Evolutionary conservation across 2,329 filamentous ascomycete species (phyloP), one percentile per base, ranked within the genome.

Genomic region (Neopestalotiopsis clavispora): DNA sequence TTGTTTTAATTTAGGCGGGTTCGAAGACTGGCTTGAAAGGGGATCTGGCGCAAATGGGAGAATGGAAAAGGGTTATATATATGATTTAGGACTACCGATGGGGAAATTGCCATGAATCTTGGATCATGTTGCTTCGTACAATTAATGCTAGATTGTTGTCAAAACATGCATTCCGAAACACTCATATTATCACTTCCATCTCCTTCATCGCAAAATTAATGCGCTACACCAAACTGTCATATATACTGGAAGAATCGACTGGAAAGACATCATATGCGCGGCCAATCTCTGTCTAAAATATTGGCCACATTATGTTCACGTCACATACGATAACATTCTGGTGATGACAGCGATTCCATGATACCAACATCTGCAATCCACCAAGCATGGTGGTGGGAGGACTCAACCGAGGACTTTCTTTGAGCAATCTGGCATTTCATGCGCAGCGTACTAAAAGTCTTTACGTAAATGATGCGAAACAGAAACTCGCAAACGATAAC

Each of bases 1-100:
- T 68, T 66, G 59, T 76, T 75, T 61, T 76, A 68, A 32, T 30
- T 2, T 14, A 20, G 57, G 6, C 5, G 4, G 12, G 9, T n/a
- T 30, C 5, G 20, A 32, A 9, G 6, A 34, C 14, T 59, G 30
- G 4, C 20, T 52, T 52, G 45, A 52, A 20, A 23, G 45, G 23
- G 45, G 14, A 52, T 12, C n/a, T 3, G 45, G 45, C 45, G 45
- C 6, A 52, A n/a, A 52, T 52, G 45, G 45, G 45, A 52, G 45
- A 23, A 9, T 14, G 45, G 7, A 52, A 52, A 52, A 52, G n/a
- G 14, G 4, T 52, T 52, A 7, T 23, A n/a, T 52, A 17, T 23
- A 52, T 52, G 58, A 38, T 60, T 7, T 60, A 23, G 58, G 20
- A 52, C 14, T n/a, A n/a, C 5, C 9, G 45, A 6, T 52, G 5